Evolutionary conservation across 2,329 filamentous ascomycete genomes (phyloP), one percentile per base, ranked within the genome.

Genomic region (Xenoacremonium recifei): DNA sequence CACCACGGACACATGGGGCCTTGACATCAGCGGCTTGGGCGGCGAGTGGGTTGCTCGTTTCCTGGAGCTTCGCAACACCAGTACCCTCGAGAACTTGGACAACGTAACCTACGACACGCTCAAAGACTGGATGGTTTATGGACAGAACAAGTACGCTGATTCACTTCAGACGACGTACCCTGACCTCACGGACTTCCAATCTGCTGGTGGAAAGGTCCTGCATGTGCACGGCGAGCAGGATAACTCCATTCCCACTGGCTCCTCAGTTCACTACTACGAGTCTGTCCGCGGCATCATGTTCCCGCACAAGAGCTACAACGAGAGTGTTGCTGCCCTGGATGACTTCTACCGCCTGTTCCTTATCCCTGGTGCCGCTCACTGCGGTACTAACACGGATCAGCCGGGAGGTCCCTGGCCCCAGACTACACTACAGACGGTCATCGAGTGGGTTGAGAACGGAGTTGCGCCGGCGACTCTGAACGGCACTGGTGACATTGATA

Each of bases 191-290:
- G 50, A 63, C 9, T 79, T 79, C 63, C 62, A 73, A 29, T 45
- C 63, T 3, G 53, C 64, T 0, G 77, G 76, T 20, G 76, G 74
- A 33, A 81, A 81, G 56, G 59, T 81, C 9, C 61, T 81, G 6
- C 75, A 79, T 57, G 77, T 70, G 62, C 77, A 80, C 58, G 76
- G 76, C 41, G 76, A 80, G 57, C 71, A 69, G 1, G 77, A 80
- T 55, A 59, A 66, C 15, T 70, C 66, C 11, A 63, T 82, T 44
- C 76, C 76, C 3, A 57, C 76, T 1, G 73, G 67, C 5, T 76
- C 73, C 0, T 78, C 75, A 0, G 69, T 78, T 3, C 73, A 70
- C 51, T 82, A 79, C 65, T 72, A 68, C 12, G 66, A 80, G 38
- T 68, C 72, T 6, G 77, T 80, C 12, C 68, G 73, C 16, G 53